Base-by-base conservation (phyloP, 345 rosid genomes). In the Turnera subulata region DNA sequence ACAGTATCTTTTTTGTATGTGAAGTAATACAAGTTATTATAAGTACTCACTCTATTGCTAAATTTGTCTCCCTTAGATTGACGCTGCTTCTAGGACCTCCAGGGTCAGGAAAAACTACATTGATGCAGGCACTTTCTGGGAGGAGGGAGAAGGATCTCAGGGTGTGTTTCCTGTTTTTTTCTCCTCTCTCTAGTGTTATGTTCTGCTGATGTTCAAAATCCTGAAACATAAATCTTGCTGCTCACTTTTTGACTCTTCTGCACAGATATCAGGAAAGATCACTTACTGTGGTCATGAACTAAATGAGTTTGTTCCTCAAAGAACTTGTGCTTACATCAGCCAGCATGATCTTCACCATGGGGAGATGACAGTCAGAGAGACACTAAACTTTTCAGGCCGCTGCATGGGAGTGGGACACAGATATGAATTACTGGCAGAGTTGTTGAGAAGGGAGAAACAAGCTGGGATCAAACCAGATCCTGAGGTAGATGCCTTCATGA, bases 41-140 rank as follows among this genome's bases (percentile, higher is more conserved):
- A n/a, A n/a, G n/a, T n/a, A n/a, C n/a, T n/a, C n/a, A n/a, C 35
- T 29, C 35, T 8, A 4, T 29, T 29, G 35, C 4, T 29, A 29
- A 3, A 29, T 29, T 8, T 29, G 5, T 29, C 35, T 29, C 35
- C 15, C 63, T 39, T 59, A 70, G 80, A 61, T 40, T 76, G 67
- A 56, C 77, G n/a, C 57, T 76, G 53, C 80, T 76, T 65, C 69
- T 76, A 1, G 80, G 80, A 45, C 80, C 80, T 10, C 80, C 80
- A 1, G 69, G 72, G 11, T 50, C 80, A 2, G 80, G 80, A 20
- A 76, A 76, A 58, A 76, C 80, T 17, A 65, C 77, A 29, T 53
- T 76, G 46, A 60, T 76, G 23, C 58, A 65, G 40, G 77, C 77
- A 48, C 74, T 76, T 45, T 73, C 77, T 5, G 77, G 77, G 22